Evolutionary conservation across 2,329 filamentous ascomycete species (phyloP).

Genomic region (Anthostomella pinea): DNA sequence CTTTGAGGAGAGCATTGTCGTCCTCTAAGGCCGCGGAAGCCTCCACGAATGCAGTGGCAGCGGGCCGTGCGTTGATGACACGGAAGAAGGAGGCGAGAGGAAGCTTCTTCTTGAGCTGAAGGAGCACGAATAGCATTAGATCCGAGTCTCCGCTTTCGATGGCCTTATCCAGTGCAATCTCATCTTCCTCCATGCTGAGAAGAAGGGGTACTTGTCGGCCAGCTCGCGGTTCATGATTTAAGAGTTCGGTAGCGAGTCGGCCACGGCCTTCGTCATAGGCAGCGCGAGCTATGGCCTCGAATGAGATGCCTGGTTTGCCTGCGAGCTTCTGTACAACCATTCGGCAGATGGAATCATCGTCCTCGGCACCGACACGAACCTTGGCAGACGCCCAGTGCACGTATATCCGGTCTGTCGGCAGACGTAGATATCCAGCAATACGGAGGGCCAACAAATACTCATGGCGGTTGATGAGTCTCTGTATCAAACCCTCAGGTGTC

Average conservation of each 20-base stretch:
- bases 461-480: slow-evolving; percentile 80
- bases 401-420: slow-evolving; percentile 87
- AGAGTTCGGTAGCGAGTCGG: slow-evolving; percentile 82
- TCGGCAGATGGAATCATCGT: slow-evolving; percentile 84
- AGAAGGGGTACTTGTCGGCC: slow-evolving; percentile 95
- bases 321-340: slow-evolving; percentile 83
- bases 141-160: slow-evolving; percentile 95
- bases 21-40: slow-evolving; percentile 66
- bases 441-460: slow-evolving; percentile 89
- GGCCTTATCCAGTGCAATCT: slow-evolving; percentile 91
- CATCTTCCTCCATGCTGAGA: slow-evolving; percentile 92
- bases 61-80: slow-evolving; percentile 78
- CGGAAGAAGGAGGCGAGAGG: slow-evolving; percentile 91
- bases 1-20: slow-evolving; percentile 83
- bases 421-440: slow-evolving; percentile 79
- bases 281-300: slow-evolving; percentile 87
- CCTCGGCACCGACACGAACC: slow-evolving; percentile 77
- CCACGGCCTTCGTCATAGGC: slow-evolving; percentile 92
- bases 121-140: slow-evolving; percentile 82
- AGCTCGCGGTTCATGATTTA: slow-evolving; percentile 90
- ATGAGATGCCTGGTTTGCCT: slow-evolving; percentile 89
- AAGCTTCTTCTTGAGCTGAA: slow-evolving; percentile 85
- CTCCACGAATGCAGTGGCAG: slow-evolving; percentile 87
- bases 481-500: slow-evolving; percentile 83
- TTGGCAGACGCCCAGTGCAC: slow-evolving; percentile 97